Base-by-base conservation (phyloP, 441 rosid species). In the Melastoma candidum region DNA sequence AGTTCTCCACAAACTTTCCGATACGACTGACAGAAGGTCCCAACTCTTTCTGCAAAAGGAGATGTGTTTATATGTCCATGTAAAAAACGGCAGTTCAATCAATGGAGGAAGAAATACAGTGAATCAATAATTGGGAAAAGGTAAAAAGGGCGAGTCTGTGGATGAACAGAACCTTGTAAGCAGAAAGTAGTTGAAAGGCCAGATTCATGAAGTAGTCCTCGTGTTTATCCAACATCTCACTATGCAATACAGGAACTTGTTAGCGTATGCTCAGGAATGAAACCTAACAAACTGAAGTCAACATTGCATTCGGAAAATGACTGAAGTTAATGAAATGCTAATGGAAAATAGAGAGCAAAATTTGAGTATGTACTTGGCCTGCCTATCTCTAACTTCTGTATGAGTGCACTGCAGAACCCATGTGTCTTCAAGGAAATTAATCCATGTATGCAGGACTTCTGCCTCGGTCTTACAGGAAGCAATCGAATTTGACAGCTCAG, bases 371-470 rank as follows among this genome's bases (percentile, higher is more conserved):
- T 87, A 94, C 97, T 66, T 71, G 78, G 69, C 80, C 71, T 79
- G 81, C 59, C 79, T 84, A 69, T 94, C 87, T 74, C 75, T 87
- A 10, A 57, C 65, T 74, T 94, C 95, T 7, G 73, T 65, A 63
- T 87, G 72, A 2, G 90, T 71, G 54, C 83, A 63, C 60, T 72
- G 99, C 66, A 94, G 88, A 70, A 78, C 77, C 99, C 97, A 89
- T 44, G 97, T 77, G 70, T 94, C 99, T 71, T 87, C 95, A 61
- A 94, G 80, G 71, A 94, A 89, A 60, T 89, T 93, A 69, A 83
- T 73, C 99, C 99, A 94, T 2, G 96, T 87, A 66, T 69, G 71
- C 29, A 94, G 72, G 71, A 94, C 87, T 61, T 79, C 74, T 46
- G 87, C 88, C 69, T 94, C 99, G 63, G 75, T 76, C 79, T 68